These are phyloP conservation scores for Adansonia madagascariensis DNA, from an alignment of 441 rosid genomes.

Conservation along the genomic window DNA sequence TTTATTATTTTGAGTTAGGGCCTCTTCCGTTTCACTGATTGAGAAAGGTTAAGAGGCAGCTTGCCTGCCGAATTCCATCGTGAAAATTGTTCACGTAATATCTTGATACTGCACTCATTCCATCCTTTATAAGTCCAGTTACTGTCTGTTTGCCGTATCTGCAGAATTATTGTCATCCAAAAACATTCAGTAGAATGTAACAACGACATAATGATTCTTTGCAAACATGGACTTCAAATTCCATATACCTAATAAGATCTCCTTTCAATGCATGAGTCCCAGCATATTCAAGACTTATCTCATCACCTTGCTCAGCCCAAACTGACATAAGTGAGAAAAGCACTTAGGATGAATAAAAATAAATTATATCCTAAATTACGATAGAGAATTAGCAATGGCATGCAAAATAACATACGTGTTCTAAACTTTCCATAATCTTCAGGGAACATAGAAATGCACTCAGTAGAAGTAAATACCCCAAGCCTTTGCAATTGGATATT, in stretches of 20 bases:
- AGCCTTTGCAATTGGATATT: slow-evolving; percentile 70
- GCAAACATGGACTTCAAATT: not conserved
- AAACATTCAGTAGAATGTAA: slow-evolving; percentile 17
- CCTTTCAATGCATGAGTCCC: slow-evolving; percentile 97
- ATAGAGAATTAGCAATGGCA: slow-evolving; percentile 17
- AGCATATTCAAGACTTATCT: slow-evolving; percentile 89
- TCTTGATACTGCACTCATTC: slow-evolving; percentile 90
- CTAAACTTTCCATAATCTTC: slow-evolving; percentile 75
- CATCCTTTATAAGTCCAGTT: slow-evolving; percentile 79
- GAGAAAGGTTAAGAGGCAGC: slow-evolving; percentile 28
- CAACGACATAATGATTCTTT: slow-evolving; percentile 1
- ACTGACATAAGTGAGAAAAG: slow-evolving; percentile 45
- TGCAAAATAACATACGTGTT: slow-evolving; percentile 53
- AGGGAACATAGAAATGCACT: slow-evolving; percentile 62
- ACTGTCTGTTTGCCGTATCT: slow-evolving; percentile 92
- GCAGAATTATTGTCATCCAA: slow-evolving; percentile 29
- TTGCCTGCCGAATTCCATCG: slow-evolving; percentile 95
- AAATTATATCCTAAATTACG: slow-evolving; percentile 24
- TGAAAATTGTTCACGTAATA: slow-evolving; percentile 92
- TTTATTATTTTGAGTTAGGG: slow-evolving; percentile 11
- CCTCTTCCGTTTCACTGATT: slow-evolving; percentile 12
- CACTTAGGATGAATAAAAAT: slow-evolving; percentile 23
- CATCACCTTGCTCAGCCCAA: slow-evolving; percentile 99
- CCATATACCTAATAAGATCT: slow-evolving; percentile 80
- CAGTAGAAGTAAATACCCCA: slow-evolving; percentile 56